Percentiles rank a stretch among this genome's conserved stretches.
Evolutionary conservation across 768 basidiomycete species (phyloP).

Genomic region (Gloeopeniophorella convolvens): DNA sequence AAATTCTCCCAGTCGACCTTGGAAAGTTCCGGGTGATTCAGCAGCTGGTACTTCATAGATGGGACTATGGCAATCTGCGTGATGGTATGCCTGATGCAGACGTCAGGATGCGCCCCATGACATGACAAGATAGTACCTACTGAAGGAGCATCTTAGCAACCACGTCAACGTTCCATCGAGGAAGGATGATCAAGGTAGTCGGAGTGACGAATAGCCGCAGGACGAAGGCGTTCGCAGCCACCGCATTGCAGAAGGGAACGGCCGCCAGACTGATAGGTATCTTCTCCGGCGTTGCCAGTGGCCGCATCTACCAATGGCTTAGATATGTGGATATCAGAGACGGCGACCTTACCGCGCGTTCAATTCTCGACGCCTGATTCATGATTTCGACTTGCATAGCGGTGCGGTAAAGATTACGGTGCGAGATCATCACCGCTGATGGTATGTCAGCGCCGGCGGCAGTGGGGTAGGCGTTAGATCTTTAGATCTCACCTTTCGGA

Average conservation of each 20-base stretch:
- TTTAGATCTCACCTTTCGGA: slow-evolving; percentile 50
- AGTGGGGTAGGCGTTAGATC: no score
- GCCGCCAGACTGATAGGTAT: slow-evolving; percentile 47
- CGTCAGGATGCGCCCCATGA: slow-evolving; percentile 10
- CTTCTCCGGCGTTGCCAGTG: slow-evolving; percentile 37
- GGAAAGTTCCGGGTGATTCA: slow-evolving; percentile 5
- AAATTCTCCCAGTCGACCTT: slow-evolving; percentile 5
- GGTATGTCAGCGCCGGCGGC: no score
- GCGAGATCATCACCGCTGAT: slow-evolving; percentile 65
- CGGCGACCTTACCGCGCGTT: slow-evolving; percentile 32
- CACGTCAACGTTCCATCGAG: slow-evolving; percentile 51
- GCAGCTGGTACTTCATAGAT: slow-evolving; percentile 4
- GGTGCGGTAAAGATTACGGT: slow-evolving; percentile 48
- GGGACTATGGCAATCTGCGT: slow-evolving; percentile 1
- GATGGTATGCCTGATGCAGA: neutral
- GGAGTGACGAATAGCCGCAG: slow-evolving; percentile 44
- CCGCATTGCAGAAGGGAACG: slow-evolving; percentile 62
- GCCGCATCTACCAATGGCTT: slow-evolving; percentile 28
- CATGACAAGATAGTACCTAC: slow-evolving; percentile 29
- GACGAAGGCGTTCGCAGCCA: slow-evolving; percentile 45
- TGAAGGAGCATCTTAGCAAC: slow-evolving; percentile 52
- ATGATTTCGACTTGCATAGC: slow-evolving; percentile 28
- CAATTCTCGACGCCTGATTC: slow-evolving; percentile 26
- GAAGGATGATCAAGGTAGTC: slow-evolving; percentile 44
- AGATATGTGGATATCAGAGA: neutral